A percentile compares a stretch with the other conserved stretches of the same genome.
Conservation (phyloP, 371 early-diverging fungal genomes). For the Rhizopus arrhizus region DNA sequence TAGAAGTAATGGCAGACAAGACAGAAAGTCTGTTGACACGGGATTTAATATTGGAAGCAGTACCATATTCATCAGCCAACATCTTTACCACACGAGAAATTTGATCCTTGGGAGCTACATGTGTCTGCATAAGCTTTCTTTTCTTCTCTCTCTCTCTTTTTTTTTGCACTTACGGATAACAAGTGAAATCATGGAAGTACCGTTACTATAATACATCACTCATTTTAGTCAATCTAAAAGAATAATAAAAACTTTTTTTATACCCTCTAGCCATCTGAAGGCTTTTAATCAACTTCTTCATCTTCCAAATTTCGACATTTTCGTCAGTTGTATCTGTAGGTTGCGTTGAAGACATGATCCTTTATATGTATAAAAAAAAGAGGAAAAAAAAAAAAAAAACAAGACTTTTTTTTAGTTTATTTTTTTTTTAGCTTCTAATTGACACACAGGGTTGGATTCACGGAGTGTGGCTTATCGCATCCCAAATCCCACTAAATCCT, state of each 20-base stretch:
- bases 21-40: constrained; percentile 99
- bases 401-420: constrained; percentile 3
- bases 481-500: constrained; percentile 55
- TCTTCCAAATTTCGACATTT: constrained; percentile 95
- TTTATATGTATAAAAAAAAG: neutral
- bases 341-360: constrained; percentile 21
- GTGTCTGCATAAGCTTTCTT: neutral
- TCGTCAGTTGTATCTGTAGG: constrained; percentile 53
- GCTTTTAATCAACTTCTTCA: constrained; percentile 96
- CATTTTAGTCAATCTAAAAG: constrained; percentile 2
- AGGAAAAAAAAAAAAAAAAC: constrained; percentile 2
- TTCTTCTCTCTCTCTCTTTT: neutral
- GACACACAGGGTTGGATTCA: neutral
- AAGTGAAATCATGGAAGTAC: constrained; percentile 99
- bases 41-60: constrained; percentile 99
- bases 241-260: constrained; percentile 7
- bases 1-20: constrained; percentile 97
- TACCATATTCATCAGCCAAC: constrained; percentile 99
- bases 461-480: constrained; percentile 17
- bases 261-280: constrained; percentile 96
- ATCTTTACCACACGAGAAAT: constrained; percentile 90
- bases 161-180: constrained; percentile 77
- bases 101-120: constrained; percentile 88
- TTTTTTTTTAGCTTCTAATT: constrained; percentile 1
- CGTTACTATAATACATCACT: constrained; percentile 72